Base-by-base conservation (phyloP, 2,329 filamentous ascomycete species). In the Aspergillus piperis region DNA sequence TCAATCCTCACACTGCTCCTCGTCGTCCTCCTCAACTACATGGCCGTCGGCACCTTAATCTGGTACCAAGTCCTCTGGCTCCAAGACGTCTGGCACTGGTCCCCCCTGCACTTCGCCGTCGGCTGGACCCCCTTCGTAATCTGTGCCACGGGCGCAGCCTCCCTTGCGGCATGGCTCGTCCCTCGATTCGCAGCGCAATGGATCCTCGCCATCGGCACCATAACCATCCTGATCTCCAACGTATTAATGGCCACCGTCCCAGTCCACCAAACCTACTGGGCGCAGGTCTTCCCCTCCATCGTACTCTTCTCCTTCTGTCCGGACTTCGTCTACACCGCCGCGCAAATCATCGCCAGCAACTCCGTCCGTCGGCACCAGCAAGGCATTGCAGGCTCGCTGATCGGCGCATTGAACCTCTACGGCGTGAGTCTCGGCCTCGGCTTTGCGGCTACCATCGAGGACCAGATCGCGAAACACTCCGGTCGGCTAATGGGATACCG, bases 331-430 rank as follows among this genome's bases (percentile, higher is more conserved):
- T 83, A 79, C 56, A 79, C 81, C 0, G 81, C 80, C 0, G 81
- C 81, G 0, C 81, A 84, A 60, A 81, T 85, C 4, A 83, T 85
- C 57, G 81, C 82, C 0, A 84, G 82, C 57, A 83, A 84, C 58
- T 78, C 76, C 0, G 82, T 85, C 30, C 73, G 67, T 2, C 73
- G 76, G 2, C 74, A 77, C 5, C 75, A 85, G 21, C 82, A 85
- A 54, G 83, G 83, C 0, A 74, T 84, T 2, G 83, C 82, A 0
- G 80, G 77, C 0, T 81, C 77, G 13, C 68, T 86, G 2, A 77
- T 85, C 7, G 81, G 82, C 1, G 79, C 77, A 0, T 61, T 82
- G 11, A 71, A 78, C 53, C 68, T 77, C 13, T 82, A 82, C 59
- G 78, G 77, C 0, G 75, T 75, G 32, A 78, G 75, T 59, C 67